Evolutionary conservation across 2,329 filamentous ascomycete genomes (phyloP).

Genomic region (Akanthomyces uredinophilus): DNA sequence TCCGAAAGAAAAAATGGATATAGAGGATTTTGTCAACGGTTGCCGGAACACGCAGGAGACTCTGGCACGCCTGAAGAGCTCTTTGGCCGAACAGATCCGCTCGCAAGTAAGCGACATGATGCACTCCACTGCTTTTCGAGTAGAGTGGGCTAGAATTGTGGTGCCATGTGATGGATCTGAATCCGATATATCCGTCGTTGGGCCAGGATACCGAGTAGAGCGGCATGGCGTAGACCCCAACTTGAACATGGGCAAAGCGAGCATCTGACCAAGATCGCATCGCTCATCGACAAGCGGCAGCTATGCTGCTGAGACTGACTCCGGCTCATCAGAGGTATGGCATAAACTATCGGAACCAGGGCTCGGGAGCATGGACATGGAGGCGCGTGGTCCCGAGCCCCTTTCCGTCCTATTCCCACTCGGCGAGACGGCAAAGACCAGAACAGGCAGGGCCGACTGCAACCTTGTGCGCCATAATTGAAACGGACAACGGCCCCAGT

Average conservation of each 20-base stretch:
- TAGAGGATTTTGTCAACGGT: neutral
- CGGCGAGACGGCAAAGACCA: neutral
- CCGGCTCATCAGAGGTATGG: no score
- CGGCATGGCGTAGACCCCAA: neutral
- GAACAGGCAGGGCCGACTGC: neutral
- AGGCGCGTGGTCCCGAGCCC: neutral
- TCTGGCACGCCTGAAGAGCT: neutral
- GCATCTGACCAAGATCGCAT: neutral
- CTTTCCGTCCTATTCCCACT: neutral
- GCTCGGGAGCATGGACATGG: neutral
- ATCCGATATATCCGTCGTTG: neutral
- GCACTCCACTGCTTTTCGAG: neutral
- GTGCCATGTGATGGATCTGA: neutral
- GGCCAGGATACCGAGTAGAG: neutral
- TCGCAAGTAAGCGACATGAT: neutral
- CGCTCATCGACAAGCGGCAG: neutral
- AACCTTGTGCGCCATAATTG: neutral
- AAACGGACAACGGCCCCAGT: neutral
- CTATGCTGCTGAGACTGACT: neutral
- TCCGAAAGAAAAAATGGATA: conserved; percentile 1
- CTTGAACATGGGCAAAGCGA: neutral
- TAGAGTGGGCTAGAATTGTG: neutral
- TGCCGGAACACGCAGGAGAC: neutral
- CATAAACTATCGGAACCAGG: neutral
- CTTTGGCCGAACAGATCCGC: neutral